These are phyloP conservation scores for Scheffersomyces coipomensis DNA, from an alignment of 805 yeast species.

Conservation along the genomic window DNA sequence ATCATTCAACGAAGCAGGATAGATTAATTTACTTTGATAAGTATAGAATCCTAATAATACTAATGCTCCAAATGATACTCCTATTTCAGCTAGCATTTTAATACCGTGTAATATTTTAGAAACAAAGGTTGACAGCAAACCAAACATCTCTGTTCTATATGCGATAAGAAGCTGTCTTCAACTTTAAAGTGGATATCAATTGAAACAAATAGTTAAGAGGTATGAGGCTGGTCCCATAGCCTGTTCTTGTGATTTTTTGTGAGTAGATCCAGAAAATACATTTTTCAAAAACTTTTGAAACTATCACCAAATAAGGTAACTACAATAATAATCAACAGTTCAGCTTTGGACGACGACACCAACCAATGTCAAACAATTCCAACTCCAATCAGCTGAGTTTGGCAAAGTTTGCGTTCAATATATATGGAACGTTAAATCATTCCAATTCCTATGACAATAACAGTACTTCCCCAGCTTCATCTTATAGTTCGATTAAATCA, in stretches of 20 bases:
- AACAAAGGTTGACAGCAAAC: neutral
- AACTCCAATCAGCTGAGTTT: conserved; percentile 14
- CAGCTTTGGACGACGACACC: too few relatives aligned
- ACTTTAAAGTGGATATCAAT: too few relatives aligned
- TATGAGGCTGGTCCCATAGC: too few relatives aligned
- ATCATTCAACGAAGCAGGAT: conserved; percentile 78
- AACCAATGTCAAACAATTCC: neutral
- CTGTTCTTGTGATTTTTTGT: too few relatives aligned
- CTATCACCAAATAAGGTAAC: too few relatives aligned
- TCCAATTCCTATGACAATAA: conserved; percentile 3
- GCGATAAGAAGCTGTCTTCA: too few relatives aligned
- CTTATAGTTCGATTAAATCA: conserved; percentile 8
- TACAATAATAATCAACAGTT: too few relatives aligned
- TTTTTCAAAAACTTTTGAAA: too few relatives aligned
- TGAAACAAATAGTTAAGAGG: too few relatives aligned
- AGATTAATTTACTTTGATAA: conserved; percentile 68
- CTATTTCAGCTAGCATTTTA: conserved; percentile 36
- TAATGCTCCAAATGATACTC: conserved; percentile 42
- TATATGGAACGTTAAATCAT: conserved; percentile 43
- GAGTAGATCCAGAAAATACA: too few relatives aligned
- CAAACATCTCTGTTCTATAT: neutral
- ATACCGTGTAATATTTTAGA: conserved; percentile 14
- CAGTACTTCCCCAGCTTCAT: conserved; percentile 15
- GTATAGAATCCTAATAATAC: conserved; percentile 55
- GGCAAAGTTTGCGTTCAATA: conserved; percentile 59